A percentile compares a stretch with the other conserved stretches of the same genome.
phyloP scores from a whole-genome alignment of 495 filamentous ascomycete species.

The Eremomyces bilateralis region DNA sequence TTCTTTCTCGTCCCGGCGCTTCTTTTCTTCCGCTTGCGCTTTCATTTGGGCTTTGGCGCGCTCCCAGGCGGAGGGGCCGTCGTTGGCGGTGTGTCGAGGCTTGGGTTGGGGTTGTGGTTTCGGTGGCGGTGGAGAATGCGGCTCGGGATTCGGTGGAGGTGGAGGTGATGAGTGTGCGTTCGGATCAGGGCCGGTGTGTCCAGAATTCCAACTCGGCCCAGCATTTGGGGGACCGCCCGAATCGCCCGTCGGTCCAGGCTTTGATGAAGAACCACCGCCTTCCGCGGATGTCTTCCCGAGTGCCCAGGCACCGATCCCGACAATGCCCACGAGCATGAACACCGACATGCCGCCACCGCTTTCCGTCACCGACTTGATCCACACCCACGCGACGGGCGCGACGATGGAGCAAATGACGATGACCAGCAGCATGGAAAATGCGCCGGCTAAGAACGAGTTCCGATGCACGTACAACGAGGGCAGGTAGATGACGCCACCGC shows the following conservation, averaged over 20 bases:
- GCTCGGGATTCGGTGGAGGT: conserved; percentile 10
- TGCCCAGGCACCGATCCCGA: conserved; percentile 60
- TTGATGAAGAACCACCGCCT: conserved; percentile 8
- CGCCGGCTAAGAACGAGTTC: conserved; percentile 82
- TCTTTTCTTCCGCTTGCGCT: conserved; percentile 37
- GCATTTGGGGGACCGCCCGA: neutral
- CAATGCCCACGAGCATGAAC: conserved; percentile 34
- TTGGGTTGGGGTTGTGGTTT: conserved; percentile 14
- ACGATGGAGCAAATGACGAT: conserved; percentile 47
- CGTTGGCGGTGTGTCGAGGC: too few relatives aligned
- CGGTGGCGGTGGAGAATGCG: conserved; percentile 11
- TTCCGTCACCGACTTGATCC: conserved; percentile 39
- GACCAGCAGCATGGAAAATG: conserved; percentile 43
- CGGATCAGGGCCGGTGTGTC: conserved; percentile 3
- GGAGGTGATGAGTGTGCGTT: conserved; percentile 8
- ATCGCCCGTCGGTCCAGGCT: neutral
- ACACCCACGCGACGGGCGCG: conserved; percentile 43
- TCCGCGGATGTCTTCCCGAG: conserved; percentile 43
- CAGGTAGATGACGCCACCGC: conserved; percentile 80
- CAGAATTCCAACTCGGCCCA: conserved; percentile 4
- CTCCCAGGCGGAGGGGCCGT: conserved; percentile 36
- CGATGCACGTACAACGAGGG: conserved; percentile 65
- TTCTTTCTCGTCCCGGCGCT: conserved; percentile 28
- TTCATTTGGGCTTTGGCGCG: conserved; percentile 48
- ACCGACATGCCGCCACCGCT: conserved; percentile 40